Evolutionary conservation across 768 basidiomycete genomes (phyloP), one percentile per base, ranked within the genome.

Genomic region (Tulasnella sp.): DNA sequence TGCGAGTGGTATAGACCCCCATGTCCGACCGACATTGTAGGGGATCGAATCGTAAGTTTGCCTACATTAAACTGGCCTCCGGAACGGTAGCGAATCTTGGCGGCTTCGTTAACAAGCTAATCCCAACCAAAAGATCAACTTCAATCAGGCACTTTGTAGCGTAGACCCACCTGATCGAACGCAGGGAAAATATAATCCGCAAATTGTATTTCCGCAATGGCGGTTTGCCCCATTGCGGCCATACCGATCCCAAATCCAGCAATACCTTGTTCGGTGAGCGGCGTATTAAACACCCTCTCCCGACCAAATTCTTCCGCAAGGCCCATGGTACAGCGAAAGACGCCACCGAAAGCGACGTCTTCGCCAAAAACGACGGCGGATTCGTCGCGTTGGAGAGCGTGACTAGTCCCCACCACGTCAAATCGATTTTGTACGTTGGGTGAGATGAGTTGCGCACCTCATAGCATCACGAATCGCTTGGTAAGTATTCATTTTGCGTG

Each of bases 231-330:
- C 84, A 96, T 94, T 8, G 83, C 72, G 0, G 93, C 90, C 58
- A 93, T 69, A 12, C 93, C 92, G 46, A 96, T 87, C 2, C 86
- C 93, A 65, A 96, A 96, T 14, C 92, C 92, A 31, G 86, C 91
- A 57, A 97, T 94, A 7, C 92, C 92, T 69, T 91, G 89, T 64
- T 91, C 89, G 1, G 86, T 88, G 52, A 96, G 68, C 2, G 92
- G 92, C 0, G 92, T 97, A 68, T 97, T 96, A 70, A 97, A 96
- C 43, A 97, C 89, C 40, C 92, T 82, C 67, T 94, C 90, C 46
- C 81, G 79, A 85, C 91, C 90, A 66, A 92, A 93, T 68, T 94
- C 91, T 67, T 93, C 91, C 39, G 88, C 83, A 43, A 94, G 77
- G 25, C 92, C 92, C 84, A 91, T 88, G 0, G 88, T 90, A 63